Percentiles rank a stretch among this genome's conserved stretches.
Conservation (phyloP, 208 protist species). For the Acanthamoeba triangularis region DNA sequence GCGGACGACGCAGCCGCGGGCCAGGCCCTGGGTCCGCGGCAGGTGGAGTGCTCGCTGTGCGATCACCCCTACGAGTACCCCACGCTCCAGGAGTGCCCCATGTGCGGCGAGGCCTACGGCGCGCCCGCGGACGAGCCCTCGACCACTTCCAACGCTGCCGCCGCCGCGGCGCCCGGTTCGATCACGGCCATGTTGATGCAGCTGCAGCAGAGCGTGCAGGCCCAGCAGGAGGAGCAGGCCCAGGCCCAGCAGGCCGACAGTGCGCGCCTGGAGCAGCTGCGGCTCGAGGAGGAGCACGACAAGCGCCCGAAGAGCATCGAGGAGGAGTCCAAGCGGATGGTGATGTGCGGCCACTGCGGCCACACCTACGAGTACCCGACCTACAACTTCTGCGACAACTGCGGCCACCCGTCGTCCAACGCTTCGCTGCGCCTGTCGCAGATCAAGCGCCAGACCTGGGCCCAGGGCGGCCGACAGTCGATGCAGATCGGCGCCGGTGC, state of each 20-base stretch:
- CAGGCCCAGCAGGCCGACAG: not conserved
- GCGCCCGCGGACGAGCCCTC: not conserved
- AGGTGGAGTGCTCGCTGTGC: constrained; percentile 16
- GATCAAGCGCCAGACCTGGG: not conserved
- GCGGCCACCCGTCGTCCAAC: constrained; percentile 23
- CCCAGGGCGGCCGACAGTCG: not conserved
- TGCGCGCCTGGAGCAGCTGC: not conserved
- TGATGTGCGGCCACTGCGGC: not conserved
- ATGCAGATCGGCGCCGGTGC: not conserved
- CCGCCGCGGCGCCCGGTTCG: not conserved
- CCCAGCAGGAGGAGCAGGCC: not conserved
- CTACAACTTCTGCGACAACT: constrained; percentile 22
- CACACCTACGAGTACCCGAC: constrained; percentile 31
- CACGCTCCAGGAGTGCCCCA: not conserved
- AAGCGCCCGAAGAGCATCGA: constrained; percentile 1
- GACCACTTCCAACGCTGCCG: not conserved
- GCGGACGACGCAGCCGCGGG: not conserved
- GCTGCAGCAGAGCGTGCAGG: not conserved
- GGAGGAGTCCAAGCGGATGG: not conserved
- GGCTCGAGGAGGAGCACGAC: not conserved
- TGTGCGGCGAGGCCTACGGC: constrained; percentile 24
- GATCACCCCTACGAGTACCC: constrained; percentile 5
- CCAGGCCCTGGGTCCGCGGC: not conserved
- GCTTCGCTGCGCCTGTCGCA: not conserved
- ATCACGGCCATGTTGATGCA: not conserved